Evolutionary conservation across 1,284 basidiomycete species (phyloP).

Genomic region (Ceratobasidium sp.): DNA sequence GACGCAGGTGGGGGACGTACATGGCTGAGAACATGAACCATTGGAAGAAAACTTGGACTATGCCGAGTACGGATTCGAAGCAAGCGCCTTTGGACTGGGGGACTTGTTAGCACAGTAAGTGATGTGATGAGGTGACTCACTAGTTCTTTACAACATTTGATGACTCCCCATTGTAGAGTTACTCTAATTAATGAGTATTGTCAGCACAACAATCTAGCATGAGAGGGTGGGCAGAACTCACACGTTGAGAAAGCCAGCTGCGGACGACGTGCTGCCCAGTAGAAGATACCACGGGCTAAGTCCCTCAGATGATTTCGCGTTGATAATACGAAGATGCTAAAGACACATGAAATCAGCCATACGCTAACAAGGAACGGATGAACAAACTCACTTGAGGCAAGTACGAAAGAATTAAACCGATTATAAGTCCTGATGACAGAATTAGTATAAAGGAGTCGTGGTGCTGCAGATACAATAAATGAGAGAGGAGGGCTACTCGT

Average conservation of each 20-base stretch:
- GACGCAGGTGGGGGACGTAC: constrained; percentile 61
- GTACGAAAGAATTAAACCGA: constrained; percentile 89
- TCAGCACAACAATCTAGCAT: neutral
- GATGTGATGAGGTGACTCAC: constrained; percentile 64
- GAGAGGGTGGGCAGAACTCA: constrained; percentile 56
- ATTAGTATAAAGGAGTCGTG: constrained; percentile 82
- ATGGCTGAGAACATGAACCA: constrained; percentile 90
- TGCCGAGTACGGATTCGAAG: constrained; percentile 85
- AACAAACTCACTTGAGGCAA: constrained; percentile 78
- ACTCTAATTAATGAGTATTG: constrained; percentile 64
- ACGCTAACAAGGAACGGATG: neutral
- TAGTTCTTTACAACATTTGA: constrained; percentile 84
- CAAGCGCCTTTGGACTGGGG: constrained; percentile 79
- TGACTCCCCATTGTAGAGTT: constrained; percentile 88
- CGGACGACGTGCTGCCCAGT: constrained; percentile 88
- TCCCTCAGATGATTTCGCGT: constrained; percentile 84
- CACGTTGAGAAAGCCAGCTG: constrained; percentile 87
- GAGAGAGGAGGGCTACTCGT: too few species aligned
- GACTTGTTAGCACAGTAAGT: constrained; percentile 7
- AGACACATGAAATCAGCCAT: constrained; percentile 45
- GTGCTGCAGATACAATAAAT: constrained; percentile 1
- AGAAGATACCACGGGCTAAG: constrained; percentile 95
- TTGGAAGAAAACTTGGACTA: constrained; percentile 86
- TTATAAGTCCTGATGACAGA: constrained; percentile 81
- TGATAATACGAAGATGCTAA: constrained; percentile 82